A percentile compares a stretch with the other conserved stretches of the same genome.
These are phyloP conservation scores for Straminergon stramineum DNA, from an alignment of 225 moss, liverwort and hornwort species.

Conservation along the genomic window DNA sequence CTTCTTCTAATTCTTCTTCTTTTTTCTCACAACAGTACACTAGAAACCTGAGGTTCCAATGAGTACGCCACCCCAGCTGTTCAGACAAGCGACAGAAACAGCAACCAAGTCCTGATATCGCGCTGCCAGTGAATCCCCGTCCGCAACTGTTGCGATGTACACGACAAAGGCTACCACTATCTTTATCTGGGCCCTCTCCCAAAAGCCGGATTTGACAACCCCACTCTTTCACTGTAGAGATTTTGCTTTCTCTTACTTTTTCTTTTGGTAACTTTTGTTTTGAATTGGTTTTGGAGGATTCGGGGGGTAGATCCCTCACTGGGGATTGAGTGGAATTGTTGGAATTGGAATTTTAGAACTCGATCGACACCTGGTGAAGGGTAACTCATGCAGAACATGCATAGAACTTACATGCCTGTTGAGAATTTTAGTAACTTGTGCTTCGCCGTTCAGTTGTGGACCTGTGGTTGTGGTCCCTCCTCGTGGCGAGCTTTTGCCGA, in stretches of 20 bases:
- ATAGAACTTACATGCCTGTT: background rate
- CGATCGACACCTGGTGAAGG: background rate
- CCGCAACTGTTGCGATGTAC: background rate
- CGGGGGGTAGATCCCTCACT: no score
- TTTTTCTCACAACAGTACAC: background rate
- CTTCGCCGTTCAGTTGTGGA: background rate
- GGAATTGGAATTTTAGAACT: background rate
- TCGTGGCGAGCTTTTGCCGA: background rate
- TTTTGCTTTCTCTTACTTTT: background rate
- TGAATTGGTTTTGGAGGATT: background rate
- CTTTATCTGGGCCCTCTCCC: background rate
- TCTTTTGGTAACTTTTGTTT: background rate
- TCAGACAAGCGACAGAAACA: conserved; percentile 2
- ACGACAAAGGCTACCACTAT: background rate
- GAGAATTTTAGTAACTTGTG: background rate
- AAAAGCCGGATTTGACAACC: background rate
- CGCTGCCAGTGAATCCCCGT: background rate
- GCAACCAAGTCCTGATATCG: background rate
- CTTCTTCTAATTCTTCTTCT: background rate
- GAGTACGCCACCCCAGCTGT: background rate
- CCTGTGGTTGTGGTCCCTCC: background rate
- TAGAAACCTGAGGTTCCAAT: background rate
- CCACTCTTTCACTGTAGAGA: background rate
- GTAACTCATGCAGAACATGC: background rate
- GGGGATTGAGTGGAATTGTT: background rate